Evolutionary conservation across 495 filamentous ascomycete species (phyloP), one percentile per base, ranked within the genome.

Genomic region (Chaetomium tenue): DNA sequence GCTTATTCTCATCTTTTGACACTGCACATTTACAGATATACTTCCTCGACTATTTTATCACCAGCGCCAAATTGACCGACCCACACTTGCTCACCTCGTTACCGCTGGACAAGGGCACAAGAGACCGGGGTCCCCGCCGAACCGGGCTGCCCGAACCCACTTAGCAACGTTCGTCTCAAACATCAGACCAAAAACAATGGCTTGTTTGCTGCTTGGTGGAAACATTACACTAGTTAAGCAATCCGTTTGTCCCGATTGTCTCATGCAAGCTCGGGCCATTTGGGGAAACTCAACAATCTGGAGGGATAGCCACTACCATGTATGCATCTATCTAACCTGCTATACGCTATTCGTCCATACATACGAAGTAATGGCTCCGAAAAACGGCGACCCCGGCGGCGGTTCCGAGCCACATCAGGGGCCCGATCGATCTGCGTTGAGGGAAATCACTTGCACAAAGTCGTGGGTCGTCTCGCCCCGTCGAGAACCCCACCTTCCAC

Each of bases 401-500:
- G 26, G 44, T 39, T 25, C 44, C 57, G 23, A 60, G 26, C 26
- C 28, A 53, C 47, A 42, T 22, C 42, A 54, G n/a, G 50, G 23
- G 39, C 13, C 25, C 40, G 60, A 20, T 48, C 50, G 60, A 62
- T 53, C 50, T 44, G 60, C 39, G 22, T 5, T 0, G 8, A 44
- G 22, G 15, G 37, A 54, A 54, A 61, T 61, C 59, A 61, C 37
- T 53, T 44, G 59, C 48, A 53, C 59, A 37, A 15, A 28, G 59
- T 37, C 44, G 59, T 61, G 59, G 59, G 20, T 48, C 33, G 15
- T 26, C 12, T 47, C 8, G 8, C 16, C 23, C 37, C 23, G 6
- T 20, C 25, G n/a, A 5, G 12, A n/a, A 25, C 58, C 46, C 58
- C 58, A 61, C 50, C 39, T 42, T 30, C 26, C 13, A 20, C 48